A percentile compares a stretch with the other conserved stretches of the same genome.
phyloP scores from a whole-genome alignment of 2,329 filamentous ascomycete genomes.

The Penicillium frequentans region DNA sequence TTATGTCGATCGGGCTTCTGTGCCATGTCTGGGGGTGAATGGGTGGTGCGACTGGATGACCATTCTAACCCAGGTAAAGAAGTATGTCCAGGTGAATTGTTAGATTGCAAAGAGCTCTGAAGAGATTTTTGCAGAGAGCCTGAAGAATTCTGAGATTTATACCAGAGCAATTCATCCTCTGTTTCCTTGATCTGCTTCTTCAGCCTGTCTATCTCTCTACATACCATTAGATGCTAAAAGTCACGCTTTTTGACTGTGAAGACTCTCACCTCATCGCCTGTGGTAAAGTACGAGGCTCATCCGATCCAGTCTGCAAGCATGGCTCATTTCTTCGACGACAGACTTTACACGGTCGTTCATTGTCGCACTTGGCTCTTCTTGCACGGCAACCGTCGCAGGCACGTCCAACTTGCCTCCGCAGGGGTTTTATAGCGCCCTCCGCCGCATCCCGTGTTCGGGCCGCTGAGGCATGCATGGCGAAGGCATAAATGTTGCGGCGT shows the following conservation, averaged over 20 bases:
- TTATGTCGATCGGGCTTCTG: not conserved
- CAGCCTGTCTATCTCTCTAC: conserved; percentile 1
- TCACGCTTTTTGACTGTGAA: too few species aligned
- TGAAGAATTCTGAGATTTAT: not conserved
- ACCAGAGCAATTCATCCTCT: not conserved
- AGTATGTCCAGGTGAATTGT: not conserved
- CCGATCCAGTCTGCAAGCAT: not conserved
- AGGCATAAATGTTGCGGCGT: not conserved
- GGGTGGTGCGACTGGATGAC: not conserved
- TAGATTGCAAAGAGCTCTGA: not conserved
- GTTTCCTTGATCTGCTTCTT: not conserved
- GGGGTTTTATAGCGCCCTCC: not conserved
- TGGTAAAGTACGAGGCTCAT: not conserved
- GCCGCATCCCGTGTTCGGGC: not conserved
- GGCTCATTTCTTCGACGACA: conserved; percentile 1
- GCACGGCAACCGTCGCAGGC: conserved; percentile 2
- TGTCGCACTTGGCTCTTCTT: conserved; percentile 2
- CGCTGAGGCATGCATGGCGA: not conserved
- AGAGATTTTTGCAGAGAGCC: not conserved
- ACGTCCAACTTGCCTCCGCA: not conserved
- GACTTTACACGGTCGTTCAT: conserved; percentile 2
- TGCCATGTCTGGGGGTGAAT: not conserved
- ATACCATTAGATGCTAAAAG: not conserved
- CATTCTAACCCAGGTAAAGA: not conserved
- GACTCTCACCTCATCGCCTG: not conserved